Percentiles rank a stretch among this genome's conserved stretches.
These are phyloP conservation scores for Xylaria longipes DNA, from an alignment of 495 filamentous ascomycete genomes.

Conservation along the genomic window DNA sequence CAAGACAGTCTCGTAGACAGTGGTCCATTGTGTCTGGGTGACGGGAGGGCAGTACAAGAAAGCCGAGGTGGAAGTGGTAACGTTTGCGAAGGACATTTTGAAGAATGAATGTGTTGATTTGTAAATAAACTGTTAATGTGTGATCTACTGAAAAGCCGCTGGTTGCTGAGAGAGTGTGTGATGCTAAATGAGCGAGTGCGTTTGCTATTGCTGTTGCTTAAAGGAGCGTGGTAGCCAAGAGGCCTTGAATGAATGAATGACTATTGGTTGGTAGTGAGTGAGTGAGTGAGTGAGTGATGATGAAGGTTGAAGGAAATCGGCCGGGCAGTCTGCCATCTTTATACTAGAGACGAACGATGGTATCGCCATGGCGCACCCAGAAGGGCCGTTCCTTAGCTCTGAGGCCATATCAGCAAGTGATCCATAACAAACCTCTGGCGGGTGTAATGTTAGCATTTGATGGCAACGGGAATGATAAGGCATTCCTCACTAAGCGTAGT, in stretches of 20 bases:
- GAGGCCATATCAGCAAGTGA: conserved; percentile 25
- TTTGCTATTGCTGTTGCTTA: conserved; percentile 11
- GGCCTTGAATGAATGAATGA: conserved; percentile 26
- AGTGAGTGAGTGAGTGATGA: conserved; percentile 15
- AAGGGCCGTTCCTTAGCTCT: neutral
- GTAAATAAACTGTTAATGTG: conserved; percentile 13
- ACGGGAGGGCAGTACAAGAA: conserved; percentile 34
- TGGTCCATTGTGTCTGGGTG: conserved; percentile 42
- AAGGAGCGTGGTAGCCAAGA: conserved; percentile 23
- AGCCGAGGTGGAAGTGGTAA: conserved; percentile 27
- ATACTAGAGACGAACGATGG: conserved; percentile 29
- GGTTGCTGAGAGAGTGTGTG: conserved; percentile 32
- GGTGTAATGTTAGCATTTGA: conserved; percentile 1
- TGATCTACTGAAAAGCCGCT: conserved; percentile 13
- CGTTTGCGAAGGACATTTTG: conserved; percentile 38
- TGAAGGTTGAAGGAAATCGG: neutral
- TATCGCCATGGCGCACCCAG: neutral
- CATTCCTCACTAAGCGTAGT: conserved; percentile 32
- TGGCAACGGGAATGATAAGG: conserved; percentile 31
- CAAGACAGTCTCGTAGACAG: conserved; percentile 50
- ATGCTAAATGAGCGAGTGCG: conserved; percentile 30
- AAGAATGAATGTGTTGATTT: conserved; percentile 7
- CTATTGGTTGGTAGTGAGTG: conserved; percentile 25
- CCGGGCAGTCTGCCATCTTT: conserved; percentile 28
- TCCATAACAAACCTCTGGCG: conserved; percentile 30